These are phyloP conservation scores for Calonectria honghensis DNA, from an alignment of 2,329 filamentous ascomycete species.

Conservation along the genomic window DNA sequence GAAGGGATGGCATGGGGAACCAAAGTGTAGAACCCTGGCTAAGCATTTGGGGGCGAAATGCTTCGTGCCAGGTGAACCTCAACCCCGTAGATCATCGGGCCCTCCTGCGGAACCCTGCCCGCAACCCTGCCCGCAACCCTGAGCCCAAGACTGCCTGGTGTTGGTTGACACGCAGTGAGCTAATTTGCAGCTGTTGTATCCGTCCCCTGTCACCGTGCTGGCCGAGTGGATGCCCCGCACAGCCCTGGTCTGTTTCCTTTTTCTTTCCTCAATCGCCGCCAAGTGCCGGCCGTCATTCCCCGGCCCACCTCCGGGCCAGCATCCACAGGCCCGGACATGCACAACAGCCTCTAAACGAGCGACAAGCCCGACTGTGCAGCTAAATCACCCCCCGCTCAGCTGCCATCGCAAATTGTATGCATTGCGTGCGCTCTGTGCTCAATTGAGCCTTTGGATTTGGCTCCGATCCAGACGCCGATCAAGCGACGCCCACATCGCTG, in stretches of 20 bases:
- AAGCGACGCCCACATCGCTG: constrained; percentile 4
- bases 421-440: neutral
- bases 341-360: neutral
- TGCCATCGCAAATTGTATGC: neutral
- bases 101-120: neutral
- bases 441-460: neutral
- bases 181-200: constrained; percentile 10
- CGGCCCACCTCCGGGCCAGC: constrained; percentile 3
- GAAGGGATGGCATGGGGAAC: constrained; percentile 11
- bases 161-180: constrained; percentile 10
- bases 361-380: no score
- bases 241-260: neutral
- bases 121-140: neutral
- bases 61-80: constrained; percentile 4
- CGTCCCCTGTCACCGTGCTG: neutral
- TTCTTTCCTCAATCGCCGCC: constrained; percentile 12
- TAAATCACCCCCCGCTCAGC: neutral
- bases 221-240: neutral
- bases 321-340: neutral
- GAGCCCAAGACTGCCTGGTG: neutral
- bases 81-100: constrained; percentile 3
- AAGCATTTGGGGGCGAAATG: constrained; percentile 16
- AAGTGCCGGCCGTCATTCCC: constrained; percentile 10
- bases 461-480: neutral
- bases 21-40: neutral